phyloP scores from a whole-genome alignment of 1,284 basidiomycete genomes.

The Ganoderma sinense region DNA sequence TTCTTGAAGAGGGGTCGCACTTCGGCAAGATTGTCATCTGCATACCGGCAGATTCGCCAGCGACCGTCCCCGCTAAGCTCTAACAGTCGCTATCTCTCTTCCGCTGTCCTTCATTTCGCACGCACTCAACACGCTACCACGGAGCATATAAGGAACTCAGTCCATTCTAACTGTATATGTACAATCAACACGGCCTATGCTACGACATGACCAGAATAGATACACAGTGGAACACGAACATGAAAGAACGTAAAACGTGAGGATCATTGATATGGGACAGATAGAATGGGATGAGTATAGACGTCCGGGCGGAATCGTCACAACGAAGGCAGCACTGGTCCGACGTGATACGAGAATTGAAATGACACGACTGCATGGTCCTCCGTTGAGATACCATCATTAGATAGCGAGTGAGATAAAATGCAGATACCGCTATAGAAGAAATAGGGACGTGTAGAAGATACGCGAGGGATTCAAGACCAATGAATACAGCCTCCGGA shows the following conservation, averaged over 20 bases:
- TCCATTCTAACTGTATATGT: slow-evolving; percentile 24
- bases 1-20: slow-evolving; percentile 67
- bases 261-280: neutral
- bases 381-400: slow-evolving; percentile 7
- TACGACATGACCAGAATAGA: slow-evolving; percentile 23
- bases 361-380: slow-evolving; percentile 1
- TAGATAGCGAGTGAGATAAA: slow-evolving; percentile 23
- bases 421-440: slow-evolving; percentile 6
- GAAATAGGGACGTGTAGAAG: neutral
- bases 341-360: neutral
- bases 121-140: neutral
- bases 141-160: neutral
- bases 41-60: slow-evolving; percentile 33
- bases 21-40: slow-evolving; percentile 81
- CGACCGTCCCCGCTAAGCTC: slow-evolving; percentile 18
- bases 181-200: slow-evolving; percentile 26
- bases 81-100: neutral
- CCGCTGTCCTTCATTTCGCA: neutral
- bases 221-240: slow-evolving; percentile 15
- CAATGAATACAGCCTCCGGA: neutral
- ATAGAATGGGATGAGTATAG: slow-evolving; percentile 1
- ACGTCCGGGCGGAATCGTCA: slow-evolving; percentile 2
- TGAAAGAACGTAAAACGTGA: slow-evolving; percentile 7
- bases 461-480: neutral
- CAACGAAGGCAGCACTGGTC: neutral